Conservation (phyloP, 106 monocot genomes). For the Apostasia ramifera region DNA sequence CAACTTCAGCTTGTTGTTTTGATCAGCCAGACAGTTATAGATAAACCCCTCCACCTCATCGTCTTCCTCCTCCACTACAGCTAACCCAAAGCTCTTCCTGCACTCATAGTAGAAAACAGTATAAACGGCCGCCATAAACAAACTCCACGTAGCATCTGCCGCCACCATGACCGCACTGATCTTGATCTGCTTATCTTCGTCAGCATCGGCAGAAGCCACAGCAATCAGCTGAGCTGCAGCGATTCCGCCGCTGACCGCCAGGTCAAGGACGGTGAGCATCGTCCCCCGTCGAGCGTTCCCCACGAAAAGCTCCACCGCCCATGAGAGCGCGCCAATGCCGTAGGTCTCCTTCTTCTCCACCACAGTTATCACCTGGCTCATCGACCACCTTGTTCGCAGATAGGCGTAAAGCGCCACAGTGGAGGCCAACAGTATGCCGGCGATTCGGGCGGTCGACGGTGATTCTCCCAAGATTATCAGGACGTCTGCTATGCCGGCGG, state of each 20-base stretch:
- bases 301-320: conserved; percentile 20
- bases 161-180: conserved; percentile 1
- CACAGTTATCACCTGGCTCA: conserved; percentile 19
- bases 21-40: no score
- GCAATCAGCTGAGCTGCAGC: conserved; percentile 1
- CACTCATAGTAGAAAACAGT: conserved; percentile 28
- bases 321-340: conserved; percentile 22
- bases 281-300: conserved; percentile 13
- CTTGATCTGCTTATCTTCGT: neutral
- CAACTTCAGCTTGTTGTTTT: no score
- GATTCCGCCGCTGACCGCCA: conserved; percentile 6
- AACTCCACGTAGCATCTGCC: neutral
- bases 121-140: conserved; percentile 10
- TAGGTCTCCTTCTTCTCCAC: conserved; percentile 16
- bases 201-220: neutral
- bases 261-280: conserved; percentile 8
- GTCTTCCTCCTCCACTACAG: neutral
- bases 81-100: conserved; percentile 22
- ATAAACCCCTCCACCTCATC: no score
- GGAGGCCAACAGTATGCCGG: neutral
- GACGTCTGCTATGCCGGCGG: no score
- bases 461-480: no score
- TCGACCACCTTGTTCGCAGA: conserved; percentile 12
- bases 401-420: neutral
- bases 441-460: no score